Conservation (phyloP, 495 filamentous ascomycete species). For the Chaetomium cochliodes region DNA sequence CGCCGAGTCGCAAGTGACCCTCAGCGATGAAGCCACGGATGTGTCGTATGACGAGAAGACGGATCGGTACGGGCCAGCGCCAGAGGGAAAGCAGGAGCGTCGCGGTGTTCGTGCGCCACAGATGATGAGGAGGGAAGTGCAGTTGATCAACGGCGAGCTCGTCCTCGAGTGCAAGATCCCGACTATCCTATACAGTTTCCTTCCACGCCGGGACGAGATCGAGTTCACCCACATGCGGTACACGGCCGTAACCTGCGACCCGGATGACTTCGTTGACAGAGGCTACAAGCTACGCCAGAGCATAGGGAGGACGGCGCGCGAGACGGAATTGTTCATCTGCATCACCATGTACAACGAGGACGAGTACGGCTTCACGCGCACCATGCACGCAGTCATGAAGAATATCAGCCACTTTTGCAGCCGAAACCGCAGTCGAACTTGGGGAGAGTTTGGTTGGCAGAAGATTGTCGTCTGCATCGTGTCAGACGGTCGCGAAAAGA, state of each 20-base stretch:
- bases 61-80: conserved; percentile 83
- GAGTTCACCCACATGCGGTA: conserved; percentile 99
- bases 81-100: conserved; percentile 78
- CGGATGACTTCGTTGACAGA: conserved; percentile 82
- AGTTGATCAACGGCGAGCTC: conserved; percentile 93
- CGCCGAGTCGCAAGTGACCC: conserved; percentile 56
- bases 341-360: conserved; percentile 99
- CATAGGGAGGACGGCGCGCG: conserved; percentile 76
- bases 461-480: conserved; percentile 99
- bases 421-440: conserved; percentile 85
- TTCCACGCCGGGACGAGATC: conserved; percentile 84
- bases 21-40: conserved; percentile 37
- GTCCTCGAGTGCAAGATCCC: conserved; percentile 99
- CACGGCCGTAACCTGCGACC: conserved; percentile 98
- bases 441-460: conserved; percentile 97
- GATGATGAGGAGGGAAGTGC: conserved; percentile 91
- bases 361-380: conserved; percentile 91
- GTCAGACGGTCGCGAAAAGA: conserved; percentile 88
- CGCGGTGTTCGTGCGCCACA: conserved; percentile 80
- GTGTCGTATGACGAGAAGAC: conserved; percentile 56
- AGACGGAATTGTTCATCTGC: conserved; percentile 98
- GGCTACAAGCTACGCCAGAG: conserved; percentile 97
- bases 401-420: conserved; percentile 97
- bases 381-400: conserved; percentile 98
- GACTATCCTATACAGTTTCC: conserved; percentile 92